Conservation (phyloP, 768 basidiomycete genomes). For the Podaxis sp. region DNA sequence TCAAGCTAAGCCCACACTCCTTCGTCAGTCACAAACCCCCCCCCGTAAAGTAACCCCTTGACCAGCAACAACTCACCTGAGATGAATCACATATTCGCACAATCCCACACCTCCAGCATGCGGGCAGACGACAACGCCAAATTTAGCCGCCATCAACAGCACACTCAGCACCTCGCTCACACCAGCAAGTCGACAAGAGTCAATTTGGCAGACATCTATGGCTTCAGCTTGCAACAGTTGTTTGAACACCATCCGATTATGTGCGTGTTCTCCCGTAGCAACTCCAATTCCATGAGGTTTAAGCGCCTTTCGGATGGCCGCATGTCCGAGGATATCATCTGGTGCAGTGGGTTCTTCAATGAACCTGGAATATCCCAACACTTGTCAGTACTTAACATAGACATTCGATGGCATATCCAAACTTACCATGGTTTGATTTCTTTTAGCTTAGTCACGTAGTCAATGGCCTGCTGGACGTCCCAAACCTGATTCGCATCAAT, state of each 20-base stretch:
- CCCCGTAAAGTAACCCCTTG: not conserved
- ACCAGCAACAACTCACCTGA: slow-evolving; percentile 41
- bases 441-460: slow-evolving; percentile 78
- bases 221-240: slow-evolving; percentile 87
- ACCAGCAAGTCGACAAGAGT: slow-evolving; percentile 89
- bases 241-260: slow-evolving; percentile 95
- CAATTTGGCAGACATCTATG: slow-evolving; percentile 94
- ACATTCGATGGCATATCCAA: not conserved
- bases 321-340: slow-evolving; percentile 86
- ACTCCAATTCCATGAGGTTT: slow-evolving; percentile 82
- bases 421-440: slow-evolving; percentile 82
- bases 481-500: slow-evolving; percentile 97
- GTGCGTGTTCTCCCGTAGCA: slow-evolving; percentile 92
- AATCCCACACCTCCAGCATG: slow-evolving; percentile 94
- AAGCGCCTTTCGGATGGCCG: slow-evolving; percentile 71
- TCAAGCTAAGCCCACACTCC: slow-evolving; percentile 46
- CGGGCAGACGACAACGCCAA: slow-evolving; percentile 83
- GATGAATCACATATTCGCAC: slow-evolving; percentile 88
- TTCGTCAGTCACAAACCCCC: not conserved
- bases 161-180: slow-evolving; percentile 92
- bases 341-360: slow-evolving; percentile 94
- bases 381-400: not conserved
- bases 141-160: slow-evolving; percentile 84
- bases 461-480: slow-evolving; percentile 91
- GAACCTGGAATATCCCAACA: slow-evolving; percentile 48